phyloP scores from a whole-genome alignment of 1,284 basidiomycete genomes.

The Austropuccinia psidii region DNA sequence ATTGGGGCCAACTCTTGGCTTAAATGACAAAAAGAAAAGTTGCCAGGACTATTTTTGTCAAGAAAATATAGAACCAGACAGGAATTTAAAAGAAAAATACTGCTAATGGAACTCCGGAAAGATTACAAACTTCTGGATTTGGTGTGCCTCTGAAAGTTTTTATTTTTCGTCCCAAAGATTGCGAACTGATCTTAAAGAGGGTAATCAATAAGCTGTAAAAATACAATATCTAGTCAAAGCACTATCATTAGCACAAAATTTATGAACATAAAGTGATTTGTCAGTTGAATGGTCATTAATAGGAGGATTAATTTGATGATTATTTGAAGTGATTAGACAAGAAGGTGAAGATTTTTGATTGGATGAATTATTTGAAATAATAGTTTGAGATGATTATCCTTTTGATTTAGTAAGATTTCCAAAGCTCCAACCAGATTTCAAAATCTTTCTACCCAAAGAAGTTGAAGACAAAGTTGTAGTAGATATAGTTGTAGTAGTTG shows the following conservation, averaged over 20 bases:
- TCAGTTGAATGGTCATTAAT: slow-evolving; percentile 38
- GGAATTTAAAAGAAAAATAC: slow-evolving; percentile 49
- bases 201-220: slow-evolving; percentile 59
- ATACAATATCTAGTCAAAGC: slow-evolving; percentile 42
- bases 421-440: too few species aligned
- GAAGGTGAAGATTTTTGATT: slow-evolving; percentile 24
- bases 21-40: neutral
- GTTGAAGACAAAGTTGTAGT: neutral
- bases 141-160: neutral
- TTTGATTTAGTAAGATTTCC: too few species aligned
- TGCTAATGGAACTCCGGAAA: slow-evolving; percentile 65
- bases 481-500: too few species aligned
- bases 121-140: slow-evolving; percentile 58
- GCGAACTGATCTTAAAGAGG: slow-evolving; percentile 58
- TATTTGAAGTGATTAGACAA: slow-evolving; percentile 40
- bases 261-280: slow-evolving; percentile 39
- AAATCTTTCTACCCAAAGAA: slow-evolving; percentile 8
- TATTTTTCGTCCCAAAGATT: slow-evolving; percentile 41
- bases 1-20: slow-evolving; percentile 40
- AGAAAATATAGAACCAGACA: neutral
- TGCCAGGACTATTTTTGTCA: slow-evolving; percentile 47
- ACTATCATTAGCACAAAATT: slow-evolving; percentile 42
- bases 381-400: too few species aligned
- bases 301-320: slow-evolving; percentile 49
- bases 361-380: too few species aligned